phyloP scores from a whole-genome alignment of 148 eudicot genomes.

The Cornus florida region DNA sequence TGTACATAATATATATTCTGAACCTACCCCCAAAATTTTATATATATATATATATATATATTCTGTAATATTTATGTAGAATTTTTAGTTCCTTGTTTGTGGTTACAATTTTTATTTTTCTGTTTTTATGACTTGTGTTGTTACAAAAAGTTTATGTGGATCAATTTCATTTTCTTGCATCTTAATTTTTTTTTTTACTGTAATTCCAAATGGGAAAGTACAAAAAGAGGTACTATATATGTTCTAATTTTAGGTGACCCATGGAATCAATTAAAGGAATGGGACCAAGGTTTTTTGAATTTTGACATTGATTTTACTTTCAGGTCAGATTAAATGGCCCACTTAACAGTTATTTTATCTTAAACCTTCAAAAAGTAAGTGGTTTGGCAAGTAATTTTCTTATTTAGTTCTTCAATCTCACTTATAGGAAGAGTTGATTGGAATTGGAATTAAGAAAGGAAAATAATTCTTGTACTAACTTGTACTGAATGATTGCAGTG shows the following conservation, averaged over 20 bases:
- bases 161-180: background rate
- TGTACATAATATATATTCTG: too few species aligned
- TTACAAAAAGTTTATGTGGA: background rate
- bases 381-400: background rate
- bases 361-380: background rate
- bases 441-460: too few species aligned
- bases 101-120: background rate
- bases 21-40: background rate
- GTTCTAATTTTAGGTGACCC: background rate
- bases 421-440: too few species aligned
- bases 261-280: background rate
- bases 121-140: too few species aligned
- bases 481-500: too few species aligned
- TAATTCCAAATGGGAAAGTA: too few species aligned
- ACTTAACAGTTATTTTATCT: background rate
- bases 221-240: background rate
- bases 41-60: background rate
- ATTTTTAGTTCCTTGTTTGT: background rate
- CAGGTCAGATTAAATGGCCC: background rate
- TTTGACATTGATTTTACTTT: background rate
- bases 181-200: too few species aligned
- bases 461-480: too few species aligned
- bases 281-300: too few species aligned
- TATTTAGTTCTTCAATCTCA: too few species aligned
- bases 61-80: background rate